A percentile compares a stretch with the other conserved stretches of the same genome.
Evolutionary conservation across 2,329 filamentous ascomycete species (phyloP).

Genomic region (Aciculosporium take): DNA sequence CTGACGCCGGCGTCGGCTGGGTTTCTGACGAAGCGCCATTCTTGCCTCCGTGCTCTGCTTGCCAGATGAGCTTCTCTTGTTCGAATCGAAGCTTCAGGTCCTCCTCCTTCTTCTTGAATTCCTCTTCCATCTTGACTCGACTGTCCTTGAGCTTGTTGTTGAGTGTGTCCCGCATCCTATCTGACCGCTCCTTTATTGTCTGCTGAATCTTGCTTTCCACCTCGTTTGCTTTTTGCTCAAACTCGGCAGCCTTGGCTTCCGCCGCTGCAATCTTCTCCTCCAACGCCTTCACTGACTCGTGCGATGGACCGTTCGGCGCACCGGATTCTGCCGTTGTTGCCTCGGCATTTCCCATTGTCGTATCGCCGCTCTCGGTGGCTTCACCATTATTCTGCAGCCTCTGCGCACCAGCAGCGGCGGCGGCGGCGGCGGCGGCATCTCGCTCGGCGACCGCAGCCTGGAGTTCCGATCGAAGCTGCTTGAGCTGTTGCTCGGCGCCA

Average conservation of each 20-base stretch:
- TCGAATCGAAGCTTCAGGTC: slow-evolving; percentile 42
- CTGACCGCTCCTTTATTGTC: slow-evolving; percentile 49
- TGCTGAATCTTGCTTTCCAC: slow-evolving; percentile 47
- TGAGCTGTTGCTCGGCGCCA: slow-evolving; percentile 49
- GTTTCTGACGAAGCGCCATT: slow-evolving; percentile 12
- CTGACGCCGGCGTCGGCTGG: slow-evolving; percentile 16
- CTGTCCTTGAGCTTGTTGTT: slow-evolving; percentile 59
- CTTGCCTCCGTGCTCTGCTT: slow-evolving; percentile 33
- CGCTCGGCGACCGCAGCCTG: slow-evolving; percentile 47
- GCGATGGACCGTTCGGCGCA: slow-evolving; percentile 25
- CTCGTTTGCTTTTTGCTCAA: slow-evolving; percentile 48
- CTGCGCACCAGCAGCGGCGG: too few relatives aligned
- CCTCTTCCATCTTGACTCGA: slow-evolving; percentile 35
- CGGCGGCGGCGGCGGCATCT: slow-evolving; percentile 47
- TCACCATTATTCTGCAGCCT: slow-evolving; percentile 21
- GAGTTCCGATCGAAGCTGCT: slow-evolving; percentile 42
- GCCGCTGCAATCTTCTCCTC: slow-evolving; percentile 47
- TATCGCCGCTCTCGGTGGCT: slow-evolving; percentile 7
- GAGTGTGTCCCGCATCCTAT: slow-evolving; percentile 54
- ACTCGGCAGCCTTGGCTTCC: slow-evolving; percentile 47
- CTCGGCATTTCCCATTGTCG: not conserved
- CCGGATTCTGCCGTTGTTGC: slow-evolving; percentile 1
- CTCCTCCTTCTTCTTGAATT: slow-evolving; percentile 39
- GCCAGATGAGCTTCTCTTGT: slow-evolving; percentile 49
- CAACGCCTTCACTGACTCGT: slow-evolving; percentile 45